Evolutionary conservation across 1,284 basidiomycete genomes (phyloP).

Genomic region (Polyporus tsugae): DNA sequence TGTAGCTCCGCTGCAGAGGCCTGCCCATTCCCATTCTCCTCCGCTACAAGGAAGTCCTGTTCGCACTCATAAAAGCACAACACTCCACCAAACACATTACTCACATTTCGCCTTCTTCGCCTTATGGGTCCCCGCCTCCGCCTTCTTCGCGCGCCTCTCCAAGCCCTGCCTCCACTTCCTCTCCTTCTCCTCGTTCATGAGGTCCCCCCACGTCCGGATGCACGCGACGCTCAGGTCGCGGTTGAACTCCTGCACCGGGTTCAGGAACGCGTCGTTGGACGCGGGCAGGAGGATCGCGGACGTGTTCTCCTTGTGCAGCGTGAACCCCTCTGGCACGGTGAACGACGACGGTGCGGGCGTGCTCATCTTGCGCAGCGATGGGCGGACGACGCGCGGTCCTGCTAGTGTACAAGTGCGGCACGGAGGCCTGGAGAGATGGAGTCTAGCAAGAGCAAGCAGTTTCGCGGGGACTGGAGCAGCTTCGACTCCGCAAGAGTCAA

Average conservation of each 20-base stretch:
- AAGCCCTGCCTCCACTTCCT: slow-evolving; percentile 61
- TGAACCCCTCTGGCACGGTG: slow-evolving; percentile 77
- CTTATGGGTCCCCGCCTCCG: slow-evolving; percentile 38
- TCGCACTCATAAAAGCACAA: slow-evolving; percentile 10
- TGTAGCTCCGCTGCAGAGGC: slow-evolving; percentile 13
- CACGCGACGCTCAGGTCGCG: slow-evolving; percentile 92
- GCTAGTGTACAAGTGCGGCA: slow-evolving; percentile 18
- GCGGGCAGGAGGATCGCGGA: slow-evolving; percentile 84
- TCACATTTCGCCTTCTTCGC: slow-evolving; percentile 44
- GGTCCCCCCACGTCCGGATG: slow-evolving; percentile 87
- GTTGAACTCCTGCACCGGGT: slow-evolving; percentile 99
- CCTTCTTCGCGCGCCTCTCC: slow-evolving; percentile 46
- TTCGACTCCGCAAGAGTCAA: neutral
- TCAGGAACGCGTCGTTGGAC: slow-evolving; percentile 88
- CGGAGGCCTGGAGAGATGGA: slow-evolving; percentile 24
- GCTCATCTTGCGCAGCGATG: slow-evolving; percentile 31
- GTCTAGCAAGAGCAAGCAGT: slow-evolving; percentile 25
- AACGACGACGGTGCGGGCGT: slow-evolving; percentile 35
- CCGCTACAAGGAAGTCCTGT: slow-evolving; percentile 18
- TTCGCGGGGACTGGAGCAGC: slow-evolving; percentile 20
- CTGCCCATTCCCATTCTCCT: slow-evolving; percentile 18
- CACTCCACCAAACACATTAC: slow-evolving; percentile 15
- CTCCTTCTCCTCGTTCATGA: slow-evolving; percentile 73
- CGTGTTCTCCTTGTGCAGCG: slow-evolving; percentile 86
- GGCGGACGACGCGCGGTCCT: neutral